A percentile compares a stretch with the other conserved stretches of the same genome.
Evolutionary conservation across 2,329 filamentous ascomycete genomes (phyloP).

Genomic region (Ilyonectria robusta): DNA sequence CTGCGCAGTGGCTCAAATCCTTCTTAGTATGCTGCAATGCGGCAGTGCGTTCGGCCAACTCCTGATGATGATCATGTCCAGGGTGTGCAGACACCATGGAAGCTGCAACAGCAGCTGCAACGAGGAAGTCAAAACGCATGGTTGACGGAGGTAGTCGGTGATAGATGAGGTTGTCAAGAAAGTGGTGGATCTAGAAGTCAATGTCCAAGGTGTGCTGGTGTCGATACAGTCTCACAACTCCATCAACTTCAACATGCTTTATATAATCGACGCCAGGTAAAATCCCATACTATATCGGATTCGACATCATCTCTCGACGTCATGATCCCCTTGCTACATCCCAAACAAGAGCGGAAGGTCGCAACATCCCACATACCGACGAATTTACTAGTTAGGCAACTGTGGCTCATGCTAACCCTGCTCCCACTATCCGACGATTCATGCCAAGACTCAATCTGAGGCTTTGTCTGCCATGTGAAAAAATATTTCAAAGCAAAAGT

Average conservation of each 20-base stretch:
- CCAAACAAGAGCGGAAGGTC: neutral
- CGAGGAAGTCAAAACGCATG: constrained; percentile 12
- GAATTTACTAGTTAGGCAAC: constrained; percentile 5
- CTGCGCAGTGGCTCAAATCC: constrained; percentile 19
- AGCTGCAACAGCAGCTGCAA: constrained; percentile 12
- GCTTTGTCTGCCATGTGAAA: neutral
- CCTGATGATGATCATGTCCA: constrained; percentile 17
- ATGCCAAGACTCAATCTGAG: constrained; percentile 3
- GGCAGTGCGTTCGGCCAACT: constrained; percentile 5
- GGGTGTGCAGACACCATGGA: constrained; percentile 13
- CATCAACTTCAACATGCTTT: too few relatives aligned
- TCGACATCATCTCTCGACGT: too few relatives aligned
- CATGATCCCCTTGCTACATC: neutral
- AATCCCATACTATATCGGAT: neutral
- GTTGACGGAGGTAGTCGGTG: neutral
- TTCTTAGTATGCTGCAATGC: constrained; percentile 14
- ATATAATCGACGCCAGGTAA: neutral
- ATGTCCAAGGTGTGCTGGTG: neutral
- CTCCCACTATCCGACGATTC: neutral
- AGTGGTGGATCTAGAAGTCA: neutral
- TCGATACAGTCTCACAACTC: too few relatives aligned
- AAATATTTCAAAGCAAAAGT: constrained; percentile 9
- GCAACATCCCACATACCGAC: constrained; percentile 2
- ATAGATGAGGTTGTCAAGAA: neutral
- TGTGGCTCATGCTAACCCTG: constrained; percentile 9